These are phyloP conservation scores for Friedmanniomyces simplex DNA, from an alignment of 495 filamentous ascomycete genomes.

Conservation along the genomic window DNA sequence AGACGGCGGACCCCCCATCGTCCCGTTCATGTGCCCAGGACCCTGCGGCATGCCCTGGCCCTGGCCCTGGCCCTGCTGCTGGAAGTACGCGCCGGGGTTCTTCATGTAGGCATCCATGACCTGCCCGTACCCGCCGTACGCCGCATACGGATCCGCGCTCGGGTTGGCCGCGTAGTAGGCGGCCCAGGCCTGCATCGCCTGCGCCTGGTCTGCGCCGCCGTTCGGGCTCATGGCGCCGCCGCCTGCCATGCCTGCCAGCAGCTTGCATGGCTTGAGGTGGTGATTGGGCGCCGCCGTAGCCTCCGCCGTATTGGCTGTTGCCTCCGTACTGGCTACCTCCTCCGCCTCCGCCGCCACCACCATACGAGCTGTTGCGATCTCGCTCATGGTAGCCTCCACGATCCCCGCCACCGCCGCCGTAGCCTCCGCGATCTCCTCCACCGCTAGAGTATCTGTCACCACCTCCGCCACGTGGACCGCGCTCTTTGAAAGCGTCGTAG, in stretches of 20 bases:
- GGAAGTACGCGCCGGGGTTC: constrained; percentile 49
- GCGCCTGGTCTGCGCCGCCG: background rate
- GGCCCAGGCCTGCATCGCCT: constrained; percentile 7
- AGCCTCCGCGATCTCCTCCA: constrained; percentile 26
- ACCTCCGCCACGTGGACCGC: constrained; percentile 33
- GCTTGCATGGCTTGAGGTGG: constrained; percentile 21
- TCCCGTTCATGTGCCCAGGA: constrained; percentile 13
- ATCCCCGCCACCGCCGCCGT: constrained; percentile 17
- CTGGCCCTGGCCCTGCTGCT: constrained; percentile 31
- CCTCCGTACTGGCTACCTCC: constrained; percentile 6
- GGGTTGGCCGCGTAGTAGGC: constrained; percentile 85
- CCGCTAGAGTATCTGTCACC: constrained; percentile 15
- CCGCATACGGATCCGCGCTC: constrained; percentile 73
- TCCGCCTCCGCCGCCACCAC: constrained; percentile 8
- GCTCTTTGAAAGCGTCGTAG: constrained; percentile 81
- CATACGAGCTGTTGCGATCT: constrained; percentile 22
- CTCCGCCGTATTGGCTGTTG: background rate
- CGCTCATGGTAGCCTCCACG: constrained; percentile 18
- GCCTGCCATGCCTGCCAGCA: constrained; percentile 26
- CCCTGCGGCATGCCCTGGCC: background rate
- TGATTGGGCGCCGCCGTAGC: constrained; percentile 17
- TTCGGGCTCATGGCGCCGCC: background rate
- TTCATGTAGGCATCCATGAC: constrained; percentile 56
- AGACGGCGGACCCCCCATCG: constrained; percentile 47
- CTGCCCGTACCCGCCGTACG: constrained; percentile 68